Conservation (phyloP, 2,329 filamentous ascomycete species). For the Aureobasidium lini region DNA sequence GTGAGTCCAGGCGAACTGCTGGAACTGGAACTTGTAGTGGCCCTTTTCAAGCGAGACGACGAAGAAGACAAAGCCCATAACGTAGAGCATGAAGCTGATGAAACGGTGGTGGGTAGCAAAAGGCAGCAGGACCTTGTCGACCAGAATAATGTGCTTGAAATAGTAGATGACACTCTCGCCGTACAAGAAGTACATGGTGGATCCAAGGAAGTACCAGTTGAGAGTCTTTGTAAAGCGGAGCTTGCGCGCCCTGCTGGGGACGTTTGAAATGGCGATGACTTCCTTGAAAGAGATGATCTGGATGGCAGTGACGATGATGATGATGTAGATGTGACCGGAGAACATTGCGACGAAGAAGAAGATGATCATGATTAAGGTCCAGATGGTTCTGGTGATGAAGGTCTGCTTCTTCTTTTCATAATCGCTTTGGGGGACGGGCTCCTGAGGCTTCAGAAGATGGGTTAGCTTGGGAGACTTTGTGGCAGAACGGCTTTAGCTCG, state of each 20-base stretch:
- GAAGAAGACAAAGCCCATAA: conserved; percentile 98
- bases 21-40: conserved; percentile 97
- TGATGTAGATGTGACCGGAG: conserved; percentile 95
- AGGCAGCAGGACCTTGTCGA: conserved; percentile 86
- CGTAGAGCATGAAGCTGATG: conserved; percentile 97
- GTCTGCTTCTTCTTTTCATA: conserved; percentile 99
- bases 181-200: conserved; percentile 98
- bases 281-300: conserved; percentile 99
- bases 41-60: conserved; percentile 90
- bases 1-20: conserved; percentile 98
- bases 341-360: conserved; percentile 89
- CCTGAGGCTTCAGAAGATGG: conserved; percentile 2
- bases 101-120: conserved; percentile 96
- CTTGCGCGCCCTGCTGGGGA: conserved; percentile 83
- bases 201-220: conserved; percentile 99
- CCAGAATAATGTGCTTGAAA: conserved; percentile 96
- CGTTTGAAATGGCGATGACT: conserved; percentile 94
- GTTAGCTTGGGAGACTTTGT: not conserved
- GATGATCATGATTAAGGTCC: conserved; percentile 96
- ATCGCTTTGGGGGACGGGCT: conserved; percentile 48
- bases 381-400: conserved; percentile 93
- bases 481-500: not conserved
- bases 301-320: conserved; percentile 82
- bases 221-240: conserved; percentile 90
- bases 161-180: conserved; percentile 99